phyloP scores from a whole-genome alignment of 106 monocot species.

The Allium sativum region DNA sequence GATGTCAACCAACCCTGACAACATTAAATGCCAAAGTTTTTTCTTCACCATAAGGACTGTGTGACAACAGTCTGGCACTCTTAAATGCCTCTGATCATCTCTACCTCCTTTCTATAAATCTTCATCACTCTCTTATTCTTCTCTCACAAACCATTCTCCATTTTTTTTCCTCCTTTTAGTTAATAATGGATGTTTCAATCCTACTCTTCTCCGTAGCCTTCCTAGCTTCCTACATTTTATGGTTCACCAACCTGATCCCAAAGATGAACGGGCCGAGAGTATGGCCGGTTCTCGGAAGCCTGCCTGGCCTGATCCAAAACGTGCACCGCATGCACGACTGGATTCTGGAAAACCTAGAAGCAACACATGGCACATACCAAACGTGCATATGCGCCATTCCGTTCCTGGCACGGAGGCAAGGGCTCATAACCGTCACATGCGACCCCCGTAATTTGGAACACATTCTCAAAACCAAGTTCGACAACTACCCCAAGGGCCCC shows the following conservation, averaged over 20 bases:
- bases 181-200: slow-evolving; percentile 11
- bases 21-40: slow-evolving; percentile 7
- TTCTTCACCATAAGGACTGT: background rate
- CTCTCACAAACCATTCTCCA: background rate
- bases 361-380: slow-evolving; percentile 73
- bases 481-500: slow-evolving; percentile 97
- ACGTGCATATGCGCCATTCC: slow-evolving; percentile 82
- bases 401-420: slow-evolving; percentile 46
- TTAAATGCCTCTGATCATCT: slow-evolving; percentile 7
- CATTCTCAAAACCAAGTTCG: slow-evolving; percentile 59
- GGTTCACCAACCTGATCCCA: slow-evolving; percentile 47
- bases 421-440: slow-evolving; percentile 75
- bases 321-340: slow-evolving; percentile 72
- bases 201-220: slow-evolving; percentile 17
- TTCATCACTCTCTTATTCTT: background rate
- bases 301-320: slow-evolving; percentile 69
- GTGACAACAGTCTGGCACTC: slow-evolving; percentile 4
- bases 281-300: slow-evolving; percentile 83
- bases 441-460: slow-evolving; percentile 84
- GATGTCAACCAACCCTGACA: slow-evolving; percentile 11
- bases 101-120: slow-evolving; percentile 1
- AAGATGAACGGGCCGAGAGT: slow-evolving; percentile 43
- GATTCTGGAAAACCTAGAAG: slow-evolving; percentile 69
- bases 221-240: slow-evolving; percentile 38
- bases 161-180: background rate